Conservation (phyloP, 2,329 filamentous ascomycete genomes). For the Hymenoscyphus infarciens region DNA sequence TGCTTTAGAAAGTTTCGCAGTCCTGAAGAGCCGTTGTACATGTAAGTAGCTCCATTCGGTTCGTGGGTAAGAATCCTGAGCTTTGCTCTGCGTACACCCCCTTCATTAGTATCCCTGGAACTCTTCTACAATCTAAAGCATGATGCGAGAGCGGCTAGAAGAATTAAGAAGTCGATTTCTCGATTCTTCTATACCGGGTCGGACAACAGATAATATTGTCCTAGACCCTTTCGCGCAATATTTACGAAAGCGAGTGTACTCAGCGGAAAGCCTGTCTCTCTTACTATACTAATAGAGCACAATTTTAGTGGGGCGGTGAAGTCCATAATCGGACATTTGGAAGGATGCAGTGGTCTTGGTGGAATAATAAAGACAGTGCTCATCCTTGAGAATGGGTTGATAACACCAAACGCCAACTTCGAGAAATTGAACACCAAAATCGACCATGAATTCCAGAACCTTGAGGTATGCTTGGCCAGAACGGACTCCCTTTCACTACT, state of each 20-base stretch:
- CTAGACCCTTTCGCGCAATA: too few relatives aligned
- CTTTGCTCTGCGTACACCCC: too few relatives aligned
- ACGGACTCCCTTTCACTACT: background rate
- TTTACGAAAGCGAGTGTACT: too few relatives aligned
- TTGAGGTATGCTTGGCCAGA: background rate
- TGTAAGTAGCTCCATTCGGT: background rate
- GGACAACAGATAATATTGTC: too few relatives aligned
- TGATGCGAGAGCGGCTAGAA: too few relatives aligned
- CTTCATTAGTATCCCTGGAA: too few relatives aligned
- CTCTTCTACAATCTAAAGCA: too few relatives aligned
- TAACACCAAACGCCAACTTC: slow-evolving; percentile 40
- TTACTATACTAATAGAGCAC: too few relatives aligned
- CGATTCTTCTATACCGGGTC: too few relatives aligned
- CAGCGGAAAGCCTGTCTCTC: too few relatives aligned
- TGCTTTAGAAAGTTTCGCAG: background rate
- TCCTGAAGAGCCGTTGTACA: slow-evolving; percentile 38
- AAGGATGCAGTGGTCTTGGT: slow-evolving; percentile 17
- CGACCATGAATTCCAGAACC: background rate
- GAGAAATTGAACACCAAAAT: slow-evolving; percentile 34
- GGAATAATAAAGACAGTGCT: slow-evolving; percentile 17
- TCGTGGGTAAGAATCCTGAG: background rate
- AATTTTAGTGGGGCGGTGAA: background rate
- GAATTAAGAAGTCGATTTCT: too few relatives aligned
- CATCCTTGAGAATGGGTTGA: slow-evolving; percentile 32
- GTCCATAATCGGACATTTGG: slow-evolving; percentile 24